Percentiles rank a stretch among this genome's conserved stretches.
phyloP scores from a whole-genome alignment of 345 rosid genomes.

The Erucastrum elatum region DNA sequence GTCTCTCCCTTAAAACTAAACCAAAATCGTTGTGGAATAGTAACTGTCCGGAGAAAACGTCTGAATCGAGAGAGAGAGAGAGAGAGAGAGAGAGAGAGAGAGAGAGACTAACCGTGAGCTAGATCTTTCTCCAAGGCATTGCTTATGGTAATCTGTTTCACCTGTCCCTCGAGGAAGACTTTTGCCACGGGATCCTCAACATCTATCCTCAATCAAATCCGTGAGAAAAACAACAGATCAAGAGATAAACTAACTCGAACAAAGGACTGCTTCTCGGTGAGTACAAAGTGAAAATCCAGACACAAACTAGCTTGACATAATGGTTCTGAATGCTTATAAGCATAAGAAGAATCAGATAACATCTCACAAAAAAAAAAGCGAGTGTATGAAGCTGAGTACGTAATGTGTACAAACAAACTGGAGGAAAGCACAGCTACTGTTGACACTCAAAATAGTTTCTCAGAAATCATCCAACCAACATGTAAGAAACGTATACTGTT shows the following conservation, averaged over 20 bases:
- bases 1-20: neutral
- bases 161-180: constrained; percentile 63
- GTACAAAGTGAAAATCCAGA: neutral
- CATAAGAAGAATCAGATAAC: neutral
- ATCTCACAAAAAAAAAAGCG: neutral
- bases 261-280: neutral
- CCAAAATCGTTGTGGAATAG: neutral
- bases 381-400: neutral
- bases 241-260: neutral
- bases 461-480: neutral
- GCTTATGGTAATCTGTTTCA: constrained; percentile 47
- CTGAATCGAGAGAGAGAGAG: too few relatives aligned
- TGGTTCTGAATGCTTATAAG: neutral
- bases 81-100: too few relatives aligned
- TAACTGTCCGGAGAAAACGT: too few relatives aligned
- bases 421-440: too few relatives aligned
- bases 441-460: too few relatives aligned
- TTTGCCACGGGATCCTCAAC: neutral
- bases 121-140: constrained; percentile 61
- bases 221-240: neutral
- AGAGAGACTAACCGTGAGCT: neutral
- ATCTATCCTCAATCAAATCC: neutral
- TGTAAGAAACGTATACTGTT: too few relatives aligned
- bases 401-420: too few relatives aligned
- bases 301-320: neutral